These are phyloP conservation scores for Botryosphaeria dothidea DNA, from an alignment of 2,329 filamentous ascomycete genomes.

Conservation along the genomic window DNA sequence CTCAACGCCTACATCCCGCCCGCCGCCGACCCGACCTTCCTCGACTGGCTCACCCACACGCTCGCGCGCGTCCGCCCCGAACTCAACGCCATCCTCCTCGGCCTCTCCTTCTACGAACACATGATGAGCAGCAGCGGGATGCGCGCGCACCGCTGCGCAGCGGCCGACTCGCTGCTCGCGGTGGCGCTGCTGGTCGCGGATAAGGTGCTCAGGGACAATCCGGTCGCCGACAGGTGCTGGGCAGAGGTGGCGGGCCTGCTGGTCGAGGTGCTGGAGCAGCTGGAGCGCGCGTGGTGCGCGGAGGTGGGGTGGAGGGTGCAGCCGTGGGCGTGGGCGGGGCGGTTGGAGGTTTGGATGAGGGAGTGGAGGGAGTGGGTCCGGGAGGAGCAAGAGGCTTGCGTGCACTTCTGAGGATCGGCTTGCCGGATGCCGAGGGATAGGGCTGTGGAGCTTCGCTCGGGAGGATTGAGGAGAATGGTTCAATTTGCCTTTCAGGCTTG, in stretches of 20 bases:
- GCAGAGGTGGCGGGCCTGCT: neutral
- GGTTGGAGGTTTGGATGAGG: neutral
- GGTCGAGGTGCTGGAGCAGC: neutral
- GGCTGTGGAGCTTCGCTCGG: no score
- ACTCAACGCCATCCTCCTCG: neutral
- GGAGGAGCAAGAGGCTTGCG: no score
- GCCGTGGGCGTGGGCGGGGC: neutral
- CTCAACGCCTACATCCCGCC: neutral
- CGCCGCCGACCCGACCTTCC: neutral
- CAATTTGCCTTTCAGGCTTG: no score
- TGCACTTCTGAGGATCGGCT: no score
- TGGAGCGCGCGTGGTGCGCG: neutral
- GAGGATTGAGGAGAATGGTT: no score
- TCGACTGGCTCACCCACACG: neutral
- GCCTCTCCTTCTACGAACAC: neutral
- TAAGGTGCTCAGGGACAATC: neutral
- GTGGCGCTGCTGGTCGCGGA: neutral
- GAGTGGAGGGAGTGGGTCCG: neutral
- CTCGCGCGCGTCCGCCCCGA: neutral
- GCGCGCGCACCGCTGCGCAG: neutral
- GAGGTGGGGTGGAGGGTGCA: neutral
- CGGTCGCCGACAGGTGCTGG: neutral
- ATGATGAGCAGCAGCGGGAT: neutral
- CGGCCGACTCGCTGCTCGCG: neutral
- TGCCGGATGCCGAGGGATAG: no score